Conservation (phyloP, 2,329 filamentous ascomycete species). For the Didymella glomerata region DNA sequence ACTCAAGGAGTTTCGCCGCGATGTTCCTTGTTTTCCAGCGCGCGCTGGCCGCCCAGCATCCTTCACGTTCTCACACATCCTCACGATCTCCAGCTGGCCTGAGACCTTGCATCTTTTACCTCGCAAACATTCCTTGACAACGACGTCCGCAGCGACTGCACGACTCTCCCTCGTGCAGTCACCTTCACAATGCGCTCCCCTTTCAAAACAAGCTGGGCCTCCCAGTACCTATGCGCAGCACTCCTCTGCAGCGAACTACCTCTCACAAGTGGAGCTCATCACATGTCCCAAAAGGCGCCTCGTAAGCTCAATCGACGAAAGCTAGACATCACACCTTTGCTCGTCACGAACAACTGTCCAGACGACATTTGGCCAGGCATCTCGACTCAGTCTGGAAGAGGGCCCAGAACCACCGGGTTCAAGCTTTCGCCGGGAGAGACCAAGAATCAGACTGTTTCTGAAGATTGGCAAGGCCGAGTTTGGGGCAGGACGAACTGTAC, state of each 20-base stretch:
- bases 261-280: constrained; percentile 40
- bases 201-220: constrained; percentile 20
- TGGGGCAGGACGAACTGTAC: constrained; percentile 88
- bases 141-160: constrained; percentile 23
- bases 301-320: constrained; percentile 43
- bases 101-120: constrained; percentile 23
- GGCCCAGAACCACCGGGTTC: constrained; percentile 74
- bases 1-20: constrained; percentile 13
- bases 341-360: constrained; percentile 75
- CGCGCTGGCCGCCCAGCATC: constrained; percentile 23
- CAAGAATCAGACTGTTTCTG: constrained; percentile 69
- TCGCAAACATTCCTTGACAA: constrained; percentile 23
- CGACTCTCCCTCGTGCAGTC: constrained; percentile 20
- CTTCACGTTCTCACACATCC: constrained; percentile 21
- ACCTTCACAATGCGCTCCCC: constrained; percentile 29
- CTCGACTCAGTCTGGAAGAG: constrained; percentile 74
- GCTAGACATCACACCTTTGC: constrained; percentile 61
- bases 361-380: constrained; percentile 80
- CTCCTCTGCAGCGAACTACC: constrained; percentile 35
- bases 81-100: constrained; percentile 28
- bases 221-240: constrained; percentile 33
- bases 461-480: constrained; percentile 81
- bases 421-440: constrained; percentile 67
- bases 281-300: constrained; percentile 45
- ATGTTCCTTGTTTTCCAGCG: constrained; percentile 35